These are phyloP conservation scores for Ananas comosus DNA, from an alignment of 176 grass and related monocot species.

Conservation along the genomic window DNA sequence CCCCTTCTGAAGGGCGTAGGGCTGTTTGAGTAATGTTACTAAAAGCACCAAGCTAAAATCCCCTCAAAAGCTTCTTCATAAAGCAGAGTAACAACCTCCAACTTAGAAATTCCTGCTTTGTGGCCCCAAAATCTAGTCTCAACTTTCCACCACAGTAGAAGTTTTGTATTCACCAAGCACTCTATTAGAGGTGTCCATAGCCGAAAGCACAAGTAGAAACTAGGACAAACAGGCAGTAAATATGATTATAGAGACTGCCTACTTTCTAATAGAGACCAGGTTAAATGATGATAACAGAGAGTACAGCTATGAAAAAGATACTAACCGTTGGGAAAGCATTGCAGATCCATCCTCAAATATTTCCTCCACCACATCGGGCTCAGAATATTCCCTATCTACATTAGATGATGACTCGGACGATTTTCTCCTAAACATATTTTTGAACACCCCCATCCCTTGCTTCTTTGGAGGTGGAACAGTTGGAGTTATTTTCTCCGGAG, in stretches of 20 bases:
- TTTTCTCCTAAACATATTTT: constrained; percentile 71
- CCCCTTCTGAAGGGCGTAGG: no score
- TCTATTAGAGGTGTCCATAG: no score
- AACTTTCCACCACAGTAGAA: no score
- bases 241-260: no score
- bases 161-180: no score
- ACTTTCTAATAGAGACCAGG: background rate
- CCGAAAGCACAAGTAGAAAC: no score
- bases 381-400: constrained; percentile 39
- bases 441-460: constrained; percentile 50
- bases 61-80: no score
- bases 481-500: constrained; percentile 53
- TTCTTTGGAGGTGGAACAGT: constrained; percentile 46
- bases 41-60: no score
- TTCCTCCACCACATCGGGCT: constrained; percentile 90
- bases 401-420: constrained; percentile 25
- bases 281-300: background rate
- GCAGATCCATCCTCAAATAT: constrained; percentile 93
- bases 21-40: no score
- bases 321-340: constrained; percentile 51
- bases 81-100: background rate
- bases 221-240: no score
- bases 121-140: no score
- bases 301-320: background rate
- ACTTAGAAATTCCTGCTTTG: background rate